Evolutionary conservation across 2,329 filamentous ascomycete genomes (phyloP).

Genomic region (Cytospora leucostoma): DNA sequence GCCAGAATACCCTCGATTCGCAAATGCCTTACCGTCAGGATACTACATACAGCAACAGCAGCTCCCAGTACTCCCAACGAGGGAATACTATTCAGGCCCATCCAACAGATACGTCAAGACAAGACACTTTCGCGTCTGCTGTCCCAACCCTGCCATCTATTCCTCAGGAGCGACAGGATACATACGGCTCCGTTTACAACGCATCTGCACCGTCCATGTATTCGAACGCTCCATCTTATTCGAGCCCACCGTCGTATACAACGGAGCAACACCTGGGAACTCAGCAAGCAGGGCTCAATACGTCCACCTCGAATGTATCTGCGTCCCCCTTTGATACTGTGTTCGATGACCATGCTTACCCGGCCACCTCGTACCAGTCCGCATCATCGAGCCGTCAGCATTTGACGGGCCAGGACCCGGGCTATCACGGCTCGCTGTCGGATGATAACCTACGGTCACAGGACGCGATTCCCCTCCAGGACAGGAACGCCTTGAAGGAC

Average conservation of each 20-base stretch:
- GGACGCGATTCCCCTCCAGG: slow-evolving; percentile 60
- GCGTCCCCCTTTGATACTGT: slow-evolving; percentile 64
- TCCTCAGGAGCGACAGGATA: slow-evolving; percentile 23
- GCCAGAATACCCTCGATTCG: slow-evolving; percentile 21
- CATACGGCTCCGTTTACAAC: slow-evolving; percentile 23
- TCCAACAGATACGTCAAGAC: slow-evolving; percentile 19
- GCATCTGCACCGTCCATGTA: slow-evolving; percentile 38
- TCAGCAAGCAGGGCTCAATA: slow-evolving; percentile 29
- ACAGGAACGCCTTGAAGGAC: slow-evolving; percentile 46
- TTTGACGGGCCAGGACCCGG: slow-evolving; percentile 55
- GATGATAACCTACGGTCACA: slow-evolving; percentile 35
- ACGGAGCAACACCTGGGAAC: slow-evolving; percentile 40
- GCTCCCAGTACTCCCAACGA: slow-evolving; percentile 38
- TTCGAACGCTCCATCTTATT: slow-evolving; percentile 37
- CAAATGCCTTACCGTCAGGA: slow-evolving; percentile 20
- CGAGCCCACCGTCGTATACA: slow-evolving; percentile 37
- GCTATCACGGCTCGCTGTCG: slow-evolving; percentile 55
- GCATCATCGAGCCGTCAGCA: slow-evolving; percentile 42
- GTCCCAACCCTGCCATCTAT: slow-evolving; percentile 14
- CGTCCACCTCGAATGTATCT: slow-evolving; percentile 31
- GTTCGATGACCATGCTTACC: slow-evolving; percentile 69
- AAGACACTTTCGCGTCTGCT: slow-evolving; percentile 19
- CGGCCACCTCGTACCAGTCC: slow-evolving; percentile 48
- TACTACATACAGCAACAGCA: slow-evolving; percentile 9
- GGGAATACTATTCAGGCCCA: slow-evolving; percentile 38